These are phyloP conservation scores for Neolentinus lepideus DNA, from an alignment of 1,284 basidiomycete genomes.

Conservation along the genomic window DNA sequence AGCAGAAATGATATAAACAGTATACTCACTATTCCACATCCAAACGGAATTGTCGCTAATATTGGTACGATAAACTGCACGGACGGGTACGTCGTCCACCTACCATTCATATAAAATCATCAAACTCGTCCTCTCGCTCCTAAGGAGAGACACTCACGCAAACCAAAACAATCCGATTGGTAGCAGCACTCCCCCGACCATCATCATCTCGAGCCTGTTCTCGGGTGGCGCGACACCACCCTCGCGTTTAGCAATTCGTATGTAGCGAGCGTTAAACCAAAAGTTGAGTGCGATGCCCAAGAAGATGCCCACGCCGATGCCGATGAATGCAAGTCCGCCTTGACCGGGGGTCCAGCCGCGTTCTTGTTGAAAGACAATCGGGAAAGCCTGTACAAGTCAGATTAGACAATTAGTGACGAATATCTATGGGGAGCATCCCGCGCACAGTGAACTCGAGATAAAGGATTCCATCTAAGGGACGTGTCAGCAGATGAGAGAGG, in stretches of 20 bases:
- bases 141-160: constrained; percentile 12
- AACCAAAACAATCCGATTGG: constrained; percentile 37
- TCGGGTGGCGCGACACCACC: constrained; percentile 36
- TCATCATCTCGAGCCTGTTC: constrained; percentile 34
- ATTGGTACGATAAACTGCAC: constrained; percentile 26
- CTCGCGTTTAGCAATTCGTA: constrained; percentile 22
- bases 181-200: constrained; percentile 33
- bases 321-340: constrained; percentile 16
- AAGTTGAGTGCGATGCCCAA: constrained; percentile 8
- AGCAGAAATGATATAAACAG: constrained; percentile 16
- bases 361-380: constrained; percentile 22
- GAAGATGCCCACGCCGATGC: constrained; percentile 9
- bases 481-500: neutral
- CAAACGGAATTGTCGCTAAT: constrained; percentile 20
- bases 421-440: neutral
- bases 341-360: constrained; percentile 11
- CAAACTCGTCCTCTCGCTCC: neutral
- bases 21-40: constrained; percentile 18
- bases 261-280: constrained; percentile 26
- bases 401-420: neutral
- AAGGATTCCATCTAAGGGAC: constrained; percentile 13
- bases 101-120: neutral
- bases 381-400: constrained; percentile 11
- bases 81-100: constrained; percentile 31
- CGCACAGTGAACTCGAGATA: constrained; percentile 30